Percentiles rank a stretch among this genome's conserved stretches.
Evolutionary conservation across 768 basidiomycete genomes (phyloP).

Genomic region (Suillus hirtellus): DNA sequence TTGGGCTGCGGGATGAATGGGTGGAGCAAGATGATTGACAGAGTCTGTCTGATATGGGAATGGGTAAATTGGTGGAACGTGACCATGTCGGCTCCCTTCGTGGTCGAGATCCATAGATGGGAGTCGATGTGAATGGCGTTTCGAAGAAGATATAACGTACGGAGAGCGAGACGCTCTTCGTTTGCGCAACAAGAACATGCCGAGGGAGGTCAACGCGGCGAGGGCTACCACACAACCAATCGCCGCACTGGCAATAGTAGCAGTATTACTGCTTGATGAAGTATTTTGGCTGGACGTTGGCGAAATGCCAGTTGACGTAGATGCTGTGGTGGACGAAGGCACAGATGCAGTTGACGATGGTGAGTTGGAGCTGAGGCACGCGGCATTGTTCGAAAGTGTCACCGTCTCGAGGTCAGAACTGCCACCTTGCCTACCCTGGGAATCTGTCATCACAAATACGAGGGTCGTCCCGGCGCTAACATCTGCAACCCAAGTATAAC

Average conservation of each 20-base stretch:
- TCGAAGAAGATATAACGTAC: conserved; percentile 30
- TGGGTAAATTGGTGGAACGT: conserved; percentile 37
- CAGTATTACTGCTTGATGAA: conserved; percentile 38
- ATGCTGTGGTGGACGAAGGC: conserved; percentile 25
- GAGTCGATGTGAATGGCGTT: conserved; percentile 33
- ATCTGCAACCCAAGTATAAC: conserved; percentile 57
- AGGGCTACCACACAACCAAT: conserved; percentile 55
- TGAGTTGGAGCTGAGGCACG: conserved; percentile 54
- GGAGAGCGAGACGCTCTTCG: conserved; percentile 23
- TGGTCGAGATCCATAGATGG: conserved; percentile 42
- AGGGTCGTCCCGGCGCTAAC: conserved; percentile 58
- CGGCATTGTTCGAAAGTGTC: conserved; percentile 43
- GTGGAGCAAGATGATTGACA: conserved; percentile 18
- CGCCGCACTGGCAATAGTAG: conserved; percentile 48
- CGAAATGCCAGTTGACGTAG: conserved; percentile 20
- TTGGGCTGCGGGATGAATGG: conserved; percentile 7
- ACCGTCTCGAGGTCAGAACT: conserved; percentile 55
- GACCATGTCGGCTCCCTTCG: conserved; percentile 24
- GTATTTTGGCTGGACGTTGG: conserved; percentile 21
- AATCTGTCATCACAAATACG: conserved; percentile 57
- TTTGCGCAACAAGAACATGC: conserved; percentile 48
- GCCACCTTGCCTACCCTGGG: conserved; percentile 54
- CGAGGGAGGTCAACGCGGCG: conserved; percentile 51
- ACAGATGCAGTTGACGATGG: conserved; percentile 50
- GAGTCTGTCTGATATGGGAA: conserved; percentile 31